Evolutionary conservation across 371 early-diverging fungal genomes (phyloP), one percentile per base, ranked within the genome.

Genomic region (Synchytrium microbalum): DNA sequence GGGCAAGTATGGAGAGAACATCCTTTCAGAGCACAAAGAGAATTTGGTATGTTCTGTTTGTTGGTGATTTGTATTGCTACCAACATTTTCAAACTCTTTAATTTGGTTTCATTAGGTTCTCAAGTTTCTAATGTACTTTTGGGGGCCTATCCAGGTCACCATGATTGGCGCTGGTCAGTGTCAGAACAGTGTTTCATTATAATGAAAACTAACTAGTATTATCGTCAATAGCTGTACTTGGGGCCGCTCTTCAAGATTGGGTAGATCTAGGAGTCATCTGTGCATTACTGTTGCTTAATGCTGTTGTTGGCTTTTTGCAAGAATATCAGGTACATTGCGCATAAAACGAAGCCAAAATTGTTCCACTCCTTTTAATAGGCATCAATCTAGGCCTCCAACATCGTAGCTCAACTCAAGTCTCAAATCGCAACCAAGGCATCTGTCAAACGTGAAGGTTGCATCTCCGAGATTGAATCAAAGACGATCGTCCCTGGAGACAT

Each of bases 401-500:
- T 33, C 59, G 33, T 59, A 13, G 59, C 59, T 26, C 32, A 29
- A 33, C 33, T 59, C 26, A 59, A 59, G 25, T 52, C 63, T 5
- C 59, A 55, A 24, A 13, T 64, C n/a, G 57, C 69, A 33, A 25
- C 60, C 31, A 59, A 62, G n/a, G 72, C 72, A 1, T 54, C 62
- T 23, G 74, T 71, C 16, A 52, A 65, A 13, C 68, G 71, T 16
- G 61, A 67, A 32, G 69, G 74, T 3, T 1, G 55, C 13, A 58
- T 59, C 2, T 2, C 16, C 5, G 61, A 65, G n/a, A 65, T 72
- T 60, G 55, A 65, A 8, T 56, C 65, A 3, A 55, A 54, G 19
- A 63, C 67, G 3, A 24, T 74, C 29, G 69, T 74, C 5, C 70
- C 67, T 1, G 75, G 75, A 26, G 72, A 72, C 56, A 66, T 71